Conservation (phyloP, 495 filamentous ascomycete species). For the Penicillium argentinense region DNA sequence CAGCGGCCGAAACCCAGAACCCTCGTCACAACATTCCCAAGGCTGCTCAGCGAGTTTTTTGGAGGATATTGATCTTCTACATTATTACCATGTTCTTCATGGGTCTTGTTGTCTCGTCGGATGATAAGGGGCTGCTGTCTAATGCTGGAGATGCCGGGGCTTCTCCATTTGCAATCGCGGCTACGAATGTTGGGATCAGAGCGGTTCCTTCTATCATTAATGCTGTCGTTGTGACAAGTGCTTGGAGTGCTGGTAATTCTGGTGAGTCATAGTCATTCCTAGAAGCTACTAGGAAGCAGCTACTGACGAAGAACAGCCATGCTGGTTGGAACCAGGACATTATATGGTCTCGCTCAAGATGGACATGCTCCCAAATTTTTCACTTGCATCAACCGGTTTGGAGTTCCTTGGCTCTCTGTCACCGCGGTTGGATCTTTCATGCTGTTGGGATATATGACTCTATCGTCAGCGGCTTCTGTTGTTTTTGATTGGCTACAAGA, state of each 20-base stretch:
- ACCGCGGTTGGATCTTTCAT: slow-evolving; percentile 17
- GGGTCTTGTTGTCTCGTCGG: slow-evolving; percentile 53
- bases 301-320: slow-evolving; percentile 10
- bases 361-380: slow-evolving; percentile 36
- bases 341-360: slow-evolving; percentile 42
- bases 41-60: slow-evolving; percentile 73
- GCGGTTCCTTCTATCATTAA: slow-evolving; percentile 66
- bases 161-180: slow-evolving; percentile 54
- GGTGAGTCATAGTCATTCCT: slow-evolving; percentile 50
- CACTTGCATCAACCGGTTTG: slow-evolving; percentile 26
- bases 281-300: neutral
- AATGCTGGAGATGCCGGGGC: slow-evolving; percentile 48
- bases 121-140: slow-evolving; percentile 46
- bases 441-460: slow-evolving; percentile 26
- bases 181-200: slow-evolving; percentile 48
- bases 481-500: slow-evolving; percentile 52
- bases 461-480: slow-evolving; percentile 13
- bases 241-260: slow-evolving; percentile 60
- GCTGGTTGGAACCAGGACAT: slow-evolving; percentile 50
- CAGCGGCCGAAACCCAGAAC: slow-evolving; percentile 61
- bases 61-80: slow-evolving; percentile 69
- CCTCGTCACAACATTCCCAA: slow-evolving; percentile 69
- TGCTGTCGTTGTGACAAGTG: slow-evolving; percentile 68
- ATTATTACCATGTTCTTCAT: slow-evolving; percentile 37
- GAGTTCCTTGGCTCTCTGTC: slow-evolving; percentile 38